Evolutionary conservation across 768 basidiomycete species (phyloP).

Genomic region (Cantharellus anzutake): DNA sequence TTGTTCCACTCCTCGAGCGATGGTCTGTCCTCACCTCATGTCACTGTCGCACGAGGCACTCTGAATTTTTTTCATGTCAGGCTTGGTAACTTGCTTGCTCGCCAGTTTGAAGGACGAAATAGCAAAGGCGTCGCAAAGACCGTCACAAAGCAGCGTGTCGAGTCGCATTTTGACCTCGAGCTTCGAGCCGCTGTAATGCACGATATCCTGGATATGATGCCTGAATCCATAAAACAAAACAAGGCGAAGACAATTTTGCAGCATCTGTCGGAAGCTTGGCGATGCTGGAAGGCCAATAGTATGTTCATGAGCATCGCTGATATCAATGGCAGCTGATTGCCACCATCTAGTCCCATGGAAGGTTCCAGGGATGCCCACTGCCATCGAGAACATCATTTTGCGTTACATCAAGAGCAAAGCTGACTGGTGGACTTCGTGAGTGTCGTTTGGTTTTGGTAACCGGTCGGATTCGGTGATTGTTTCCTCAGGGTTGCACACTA

Average conservation of each 20-base stretch:
- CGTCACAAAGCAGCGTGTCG: slow-evolving; percentile 96
- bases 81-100: slow-evolving; percentile 89
- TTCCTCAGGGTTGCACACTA: slow-evolving; percentile 71
- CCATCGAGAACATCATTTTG: slow-evolving; percentile 97
- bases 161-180: slow-evolving; percentile 96
- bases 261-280: slow-evolving; percentile 95
- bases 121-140: slow-evolving; percentile 94
- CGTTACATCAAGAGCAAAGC: slow-evolving; percentile 99
- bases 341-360: slow-evolving; percentile 75
- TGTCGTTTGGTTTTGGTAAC: slow-evolving; percentile 6
- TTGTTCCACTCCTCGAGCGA: slow-evolving; percentile 89
- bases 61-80: slow-evolving; percentile 15
- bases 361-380: slow-evolving; percentile 97
- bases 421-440: slow-evolving; percentile 93
- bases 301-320: slow-evolving; percentile 12
- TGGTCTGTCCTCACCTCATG: slow-evolving; percentile 32
- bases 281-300: slow-evolving; percentile 93
- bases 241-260: slow-evolving; percentile 99
- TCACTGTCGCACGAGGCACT: neutral
- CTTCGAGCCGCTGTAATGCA: slow-evolving; percentile 98
- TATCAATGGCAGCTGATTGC: neutral
- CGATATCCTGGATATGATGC: slow-evolving; percentile 99
- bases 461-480: neutral
- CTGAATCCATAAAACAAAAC: slow-evolving; percentile 97
- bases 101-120: slow-evolving; percentile 97